Percentiles rank a stretch among this genome's conserved stretches.
These are phyloP conservation scores for Wilcoxina mikolae DNA, from an alignment of 495 filamentous ascomycete genomes.

Conservation along the genomic window DNA sequence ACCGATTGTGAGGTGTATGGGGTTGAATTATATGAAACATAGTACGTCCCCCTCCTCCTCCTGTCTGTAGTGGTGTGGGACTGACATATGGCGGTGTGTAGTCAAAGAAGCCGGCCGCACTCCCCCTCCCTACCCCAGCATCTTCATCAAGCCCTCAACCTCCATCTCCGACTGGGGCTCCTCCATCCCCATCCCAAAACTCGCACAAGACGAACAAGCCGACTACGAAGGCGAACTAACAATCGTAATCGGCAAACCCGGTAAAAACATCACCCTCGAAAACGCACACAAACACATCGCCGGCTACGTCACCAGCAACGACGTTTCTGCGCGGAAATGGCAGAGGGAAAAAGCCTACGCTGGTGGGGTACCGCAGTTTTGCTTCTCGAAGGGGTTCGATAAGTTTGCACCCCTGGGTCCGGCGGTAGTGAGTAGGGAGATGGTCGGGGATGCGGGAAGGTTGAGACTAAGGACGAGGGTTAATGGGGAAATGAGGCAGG, in stretches of 20 bases:
- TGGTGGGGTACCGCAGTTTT: conserved; percentile 67
- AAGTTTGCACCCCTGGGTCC: conserved; percentile 80
- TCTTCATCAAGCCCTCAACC: conserved; percentile 75
- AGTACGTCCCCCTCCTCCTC: conserved; percentile 34
- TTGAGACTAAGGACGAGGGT: conserved; percentile 53
- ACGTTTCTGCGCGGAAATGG: conserved; percentile 73
- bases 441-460: conserved; percentile 42
- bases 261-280: conserved; percentile 48
- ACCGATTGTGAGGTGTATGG: conserved; percentile 61
- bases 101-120: conserved; percentile 45
- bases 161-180: conserved; percentile 46
- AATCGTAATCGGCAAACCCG: conserved; percentile 57
- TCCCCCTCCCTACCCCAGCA: conserved; percentile 57
- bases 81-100: background rate
- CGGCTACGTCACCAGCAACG: conserved; percentile 69
- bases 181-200: conserved; percentile 17
- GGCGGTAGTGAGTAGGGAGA: conserved; percentile 49
- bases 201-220: conserved; percentile 40
- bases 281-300: conserved; percentile 59
- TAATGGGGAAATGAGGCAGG: conserved; percentile 56
- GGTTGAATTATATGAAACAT: conserved; percentile 69
- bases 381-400: conserved; percentile 70
- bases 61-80: background rate
- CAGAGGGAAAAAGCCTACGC: conserved; percentile 33
- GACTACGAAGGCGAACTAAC: conserved; percentile 78